Evolutionary conservation across 1,139 yeast genomes (phyloP), one percentile per base, ranked within the genome.

Genomic region (Debaryomyces fabryi): DNA sequence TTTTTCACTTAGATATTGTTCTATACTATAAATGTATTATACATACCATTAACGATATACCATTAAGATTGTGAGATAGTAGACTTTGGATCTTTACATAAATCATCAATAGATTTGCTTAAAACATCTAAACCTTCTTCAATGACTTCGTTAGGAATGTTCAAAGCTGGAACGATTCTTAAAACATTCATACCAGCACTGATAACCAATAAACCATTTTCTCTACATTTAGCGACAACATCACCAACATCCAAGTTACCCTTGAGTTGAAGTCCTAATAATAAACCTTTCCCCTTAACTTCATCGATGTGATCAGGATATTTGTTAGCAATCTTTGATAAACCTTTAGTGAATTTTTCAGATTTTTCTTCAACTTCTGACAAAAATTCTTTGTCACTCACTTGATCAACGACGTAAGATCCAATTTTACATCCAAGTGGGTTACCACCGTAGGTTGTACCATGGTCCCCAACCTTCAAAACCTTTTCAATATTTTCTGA

Each of bases 391-490:
- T 76, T 69, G 46, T 85, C 71, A 10, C 91, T 78, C 42, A 93
- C 77, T 56, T 83, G 80, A 45, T 79, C 83, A 30, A 93, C 71
- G 16, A 92, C 96, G 60, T 85, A 85, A 43, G 79, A 75, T 6
- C 93, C 97, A 47, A 93, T 81, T 52, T 92, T 82, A 38, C 95
- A 78, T 2, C 92, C 99, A 53, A 93, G 74, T 44, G 99, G 98
- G 66, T 93, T 93, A 46, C 99, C 99, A 53, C 99, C 99, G 64
- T 88, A 93, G 0, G 99, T 93, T 4, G 98, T 92, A 45, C 99
- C 99, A 65, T 93, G 99, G 64, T 93, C 99, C 48, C 99, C 99
- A 16, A 89, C 93, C 51, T 82, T 76, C 57, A 93, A 74, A 1
- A 76, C 82, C 12, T 74, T 67, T 63, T 90, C 96, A 29, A 93